These are phyloP conservation scores for Grosmannia huntii DNA, from an alignment of 2,329 filamentous ascomycete genomes.

Conservation along the genomic window DNA sequence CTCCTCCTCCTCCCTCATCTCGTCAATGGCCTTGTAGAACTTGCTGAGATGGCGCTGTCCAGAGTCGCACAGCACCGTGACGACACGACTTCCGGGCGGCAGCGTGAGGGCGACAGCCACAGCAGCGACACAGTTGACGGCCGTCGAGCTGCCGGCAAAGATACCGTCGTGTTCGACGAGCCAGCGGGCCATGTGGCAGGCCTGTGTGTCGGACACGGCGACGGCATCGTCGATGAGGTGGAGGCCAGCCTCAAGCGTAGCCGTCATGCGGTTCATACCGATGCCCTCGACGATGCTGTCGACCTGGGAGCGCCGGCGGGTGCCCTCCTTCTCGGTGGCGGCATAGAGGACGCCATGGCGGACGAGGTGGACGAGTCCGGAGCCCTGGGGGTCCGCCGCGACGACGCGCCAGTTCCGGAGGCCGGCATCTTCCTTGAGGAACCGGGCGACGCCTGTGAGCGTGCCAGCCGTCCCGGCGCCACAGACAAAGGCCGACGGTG, in stretches of 20 bases:
- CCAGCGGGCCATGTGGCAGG: conserved; percentile 89
- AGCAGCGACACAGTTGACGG: conserved; percentile 88
- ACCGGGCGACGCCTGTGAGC: conserved; percentile 73
- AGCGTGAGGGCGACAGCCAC: conserved; percentile 54
- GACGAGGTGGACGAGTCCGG: conserved; percentile 83
- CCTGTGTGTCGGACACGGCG: conserved; percentile 77
- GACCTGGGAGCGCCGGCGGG: conserved; percentile 76
- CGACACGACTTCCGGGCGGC: conserved; percentile 49
- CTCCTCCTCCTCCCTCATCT: conserved; percentile 40
- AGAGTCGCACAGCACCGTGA: conserved; percentile 79
- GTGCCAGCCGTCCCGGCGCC: conserved; percentile 94
- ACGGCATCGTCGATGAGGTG: conserved; percentile 85
- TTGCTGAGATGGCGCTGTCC: conserved; percentile 74
- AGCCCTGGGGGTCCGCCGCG: conserved; percentile 87
- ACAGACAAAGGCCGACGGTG: conserved; percentile 75
- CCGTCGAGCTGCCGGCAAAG: conserved; percentile 86
- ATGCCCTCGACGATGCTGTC: conserved; percentile 95
- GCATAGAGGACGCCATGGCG: conserved; percentile 95
- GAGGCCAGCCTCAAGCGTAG: conserved; percentile 79
- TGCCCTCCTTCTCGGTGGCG: conserved; percentile 77
- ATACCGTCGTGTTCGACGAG: conserved; percentile 91
- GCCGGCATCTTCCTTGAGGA: conserved; percentile 56
- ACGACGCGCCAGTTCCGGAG: conserved; percentile 56
- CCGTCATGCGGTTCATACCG: conserved; percentile 86
- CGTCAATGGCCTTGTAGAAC: conserved; percentile 65